phyloP scores from a whole-genome alignment of 208 protist species.

The Trypanosoma melophagium region DNA sequence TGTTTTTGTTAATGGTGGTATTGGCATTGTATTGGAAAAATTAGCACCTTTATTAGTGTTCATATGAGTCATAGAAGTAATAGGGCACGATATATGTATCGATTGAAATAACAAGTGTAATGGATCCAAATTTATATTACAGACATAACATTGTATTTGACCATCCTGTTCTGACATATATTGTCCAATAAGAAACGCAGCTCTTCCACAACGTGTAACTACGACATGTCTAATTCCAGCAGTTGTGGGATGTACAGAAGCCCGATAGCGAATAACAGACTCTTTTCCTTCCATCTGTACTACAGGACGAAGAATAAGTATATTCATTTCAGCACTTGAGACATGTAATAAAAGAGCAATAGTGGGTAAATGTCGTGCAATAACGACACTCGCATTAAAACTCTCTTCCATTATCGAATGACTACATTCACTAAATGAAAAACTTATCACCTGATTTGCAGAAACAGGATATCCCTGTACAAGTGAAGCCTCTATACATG shows the following conservation, averaged over 20 bases:
- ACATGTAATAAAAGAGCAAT: slow-evolving; percentile 19
- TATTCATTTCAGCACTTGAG: slow-evolving; percentile 10
- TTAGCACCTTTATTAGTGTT: no score
- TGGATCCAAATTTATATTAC: background rate
- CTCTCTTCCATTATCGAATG: background rate
- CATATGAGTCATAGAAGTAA: background rate
- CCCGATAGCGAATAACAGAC: slow-evolving; percentile 8
- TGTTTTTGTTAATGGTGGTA: background rate
- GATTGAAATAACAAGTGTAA: slow-evolving; percentile 2
- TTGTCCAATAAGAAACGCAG: slow-evolving; percentile 9
- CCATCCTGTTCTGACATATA: slow-evolving; percentile 2
- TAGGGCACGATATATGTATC: background rate
- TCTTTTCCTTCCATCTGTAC: slow-evolving; percentile 10
- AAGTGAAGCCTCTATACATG: slow-evolving; percentile 8
- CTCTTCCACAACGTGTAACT: slow-evolving; percentile 11
- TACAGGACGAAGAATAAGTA: slow-evolving; percentile 18
- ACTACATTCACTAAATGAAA: slow-evolving; percentile 20
- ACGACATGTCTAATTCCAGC: slow-evolving; percentile 20
- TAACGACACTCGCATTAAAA: background rate
- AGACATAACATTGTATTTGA: slow-evolving; percentile 6
- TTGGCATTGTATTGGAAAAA: no score
- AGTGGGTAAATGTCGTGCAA: slow-evolving; percentile 14
- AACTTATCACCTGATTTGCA: slow-evolving; percentile 8
- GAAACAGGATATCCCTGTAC: background rate
- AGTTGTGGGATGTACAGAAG: slow-evolving; percentile 7